Percentiles rank a stretch among this genome's conserved stretches.
phyloP scores from a whole-genome alignment of 768 basidiomycete genomes.

The Amanita rimosa region DNA sequence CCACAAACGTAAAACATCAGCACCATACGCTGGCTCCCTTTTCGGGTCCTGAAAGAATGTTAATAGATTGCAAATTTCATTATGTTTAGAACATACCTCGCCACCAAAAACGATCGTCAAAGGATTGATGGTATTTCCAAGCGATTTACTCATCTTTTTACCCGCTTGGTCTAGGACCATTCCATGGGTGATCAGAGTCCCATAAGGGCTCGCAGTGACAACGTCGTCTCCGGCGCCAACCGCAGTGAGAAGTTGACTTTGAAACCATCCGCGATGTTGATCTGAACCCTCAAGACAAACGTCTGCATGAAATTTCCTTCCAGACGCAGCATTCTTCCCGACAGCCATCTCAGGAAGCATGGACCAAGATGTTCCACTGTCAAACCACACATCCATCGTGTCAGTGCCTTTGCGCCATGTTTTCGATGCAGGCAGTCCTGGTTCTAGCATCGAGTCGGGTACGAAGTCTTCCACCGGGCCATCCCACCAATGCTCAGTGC shows the following conservation, averaged over 20 bases:
- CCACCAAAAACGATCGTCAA: slow-evolving; percentile 72
- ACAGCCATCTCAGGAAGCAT: slow-evolving; percentile 40
- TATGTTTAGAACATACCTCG: slow-evolving; percentile 34
- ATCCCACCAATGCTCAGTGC: slow-evolving; percentile 86
- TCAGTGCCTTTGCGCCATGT: slow-evolving; percentile 76
- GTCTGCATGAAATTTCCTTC: slow-evolving; percentile 49
- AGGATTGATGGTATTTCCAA: slow-evolving; percentile 87
- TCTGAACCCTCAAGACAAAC: slow-evolving; percentile 93
- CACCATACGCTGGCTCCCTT: slow-evolving; percentile 70
- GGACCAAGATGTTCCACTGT: slow-evolving; percentile 93
- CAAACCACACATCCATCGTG: slow-evolving; percentile 99
- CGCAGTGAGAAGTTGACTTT: slow-evolving; percentile 83
- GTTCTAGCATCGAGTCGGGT: slow-evolving; percentile 40
- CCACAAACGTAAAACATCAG: slow-evolving; percentile 86
- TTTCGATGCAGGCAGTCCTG: slow-evolving; percentile 27
- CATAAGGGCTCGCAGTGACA: slow-evolving; percentile 46
- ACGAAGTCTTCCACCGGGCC: slow-evolving; percentile 79
- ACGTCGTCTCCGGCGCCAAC: slow-evolving; percentile 35
- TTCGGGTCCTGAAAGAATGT: slow-evolving; percentile 40
- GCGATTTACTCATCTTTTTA: slow-evolving; percentile 96
- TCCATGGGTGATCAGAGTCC: slow-evolving; percentile 83
- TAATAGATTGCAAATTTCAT: too few species aligned
- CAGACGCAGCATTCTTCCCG: slow-evolving; percentile 14
- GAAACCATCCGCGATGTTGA: slow-evolving; percentile 99
- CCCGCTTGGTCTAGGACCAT: slow-evolving; percentile 90